These are phyloP conservation scores for Ceratobasidium sp. DNA, from an alignment of 1,284 basidiomycete genomes.

Conservation along the genomic window DNA sequence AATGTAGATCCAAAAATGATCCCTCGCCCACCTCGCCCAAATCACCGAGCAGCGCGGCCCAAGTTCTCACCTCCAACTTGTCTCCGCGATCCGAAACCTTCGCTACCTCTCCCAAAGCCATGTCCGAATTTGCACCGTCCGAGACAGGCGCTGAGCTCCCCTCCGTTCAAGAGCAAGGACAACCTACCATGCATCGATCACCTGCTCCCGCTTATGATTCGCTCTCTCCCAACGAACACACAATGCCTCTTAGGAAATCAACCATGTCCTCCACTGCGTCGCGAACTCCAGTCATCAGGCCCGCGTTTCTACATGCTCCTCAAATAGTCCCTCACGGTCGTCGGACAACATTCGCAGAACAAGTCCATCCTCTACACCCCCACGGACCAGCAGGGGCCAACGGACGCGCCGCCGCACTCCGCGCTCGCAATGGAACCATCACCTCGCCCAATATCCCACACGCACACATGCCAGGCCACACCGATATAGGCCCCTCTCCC, in stretches of 20 bases:
- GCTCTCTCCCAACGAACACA: background rate
- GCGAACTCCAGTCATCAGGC: background rate
- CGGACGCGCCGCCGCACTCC: background rate
- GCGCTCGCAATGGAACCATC: slow-evolving; percentile 28
- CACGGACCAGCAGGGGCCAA: background rate
- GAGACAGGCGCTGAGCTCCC: no score
- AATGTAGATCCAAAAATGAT: background rate
- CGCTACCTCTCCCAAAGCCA: slow-evolving; percentile 11
- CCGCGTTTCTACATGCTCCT: slow-evolving; percentile 13
- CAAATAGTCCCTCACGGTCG: background rate
- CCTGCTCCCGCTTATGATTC: background rate
- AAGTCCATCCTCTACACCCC: slow-evolving; percentile 5
- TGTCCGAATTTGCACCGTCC: slow-evolving; percentile 10
- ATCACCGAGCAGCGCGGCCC: background rate
- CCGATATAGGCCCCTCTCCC: background rate
- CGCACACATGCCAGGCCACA: background rate
- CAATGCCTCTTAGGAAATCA: background rate
- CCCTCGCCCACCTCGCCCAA: slow-evolving; percentile 5
- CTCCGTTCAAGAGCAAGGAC: no score
- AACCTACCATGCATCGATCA: background rate
- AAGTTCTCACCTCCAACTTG: background rate
- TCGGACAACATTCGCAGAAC: slow-evolving; percentile 29
- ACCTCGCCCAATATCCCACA: slow-evolving; percentile 6
- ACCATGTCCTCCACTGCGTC: background rate
- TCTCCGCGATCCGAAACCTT: background rate